Base-by-base conservation (phyloP, 2,329 filamentous ascomycete genomes). In the Microcyclosporella mali region DNA sequence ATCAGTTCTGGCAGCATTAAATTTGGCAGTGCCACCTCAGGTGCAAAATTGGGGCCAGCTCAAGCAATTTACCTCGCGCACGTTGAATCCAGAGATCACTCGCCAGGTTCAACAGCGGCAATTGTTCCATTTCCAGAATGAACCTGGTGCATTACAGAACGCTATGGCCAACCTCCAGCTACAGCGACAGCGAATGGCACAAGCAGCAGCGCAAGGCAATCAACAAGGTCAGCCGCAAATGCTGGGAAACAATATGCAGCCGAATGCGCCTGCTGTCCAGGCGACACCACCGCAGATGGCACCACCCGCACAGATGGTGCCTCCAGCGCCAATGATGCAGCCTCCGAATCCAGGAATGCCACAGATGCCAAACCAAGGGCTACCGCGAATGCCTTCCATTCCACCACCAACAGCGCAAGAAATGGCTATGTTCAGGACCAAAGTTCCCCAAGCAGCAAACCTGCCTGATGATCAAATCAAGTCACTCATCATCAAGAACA, bases 31-130 rank as follows among this genome's bases (percentile, higher is more conserved):
- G 8, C 75, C 77, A 4, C 70, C 69, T 19, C 60, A 71, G 10
- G 64, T 79, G 17, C 73, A 69, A 51, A 72, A 69, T 2, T 81
- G 77, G 77, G 70, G 70, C 7, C 71, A 78, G 43, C 63, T 81
- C 6, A 80, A 79, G 57, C 63, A 71, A 40, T 76, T 74, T 66
- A 70, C 70, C 12, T 54, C 57, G 19, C 63, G 70, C 33, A 77
- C 77, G 43, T 63, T 65, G 12, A 63, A 65, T 36, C 64, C 62
- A 8, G 62, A 66, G 3, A 68, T 66, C 33, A 41, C 68, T 14
- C 51, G 62, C 4, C 71, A 66, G 41, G 51, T 75, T 11, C 53
- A 62, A 40, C 31, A 43, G 11, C 33, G 49, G 38, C 58, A 61
- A 41, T 16, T 41, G 7, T 43, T 50, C 16, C 61, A 53, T 51